Percentiles rank a stretch among this genome's conserved stretches.
phyloP scores from a whole-genome alignment of 1,139 yeast genomes.

The Geotrichum australiense region DNA sequence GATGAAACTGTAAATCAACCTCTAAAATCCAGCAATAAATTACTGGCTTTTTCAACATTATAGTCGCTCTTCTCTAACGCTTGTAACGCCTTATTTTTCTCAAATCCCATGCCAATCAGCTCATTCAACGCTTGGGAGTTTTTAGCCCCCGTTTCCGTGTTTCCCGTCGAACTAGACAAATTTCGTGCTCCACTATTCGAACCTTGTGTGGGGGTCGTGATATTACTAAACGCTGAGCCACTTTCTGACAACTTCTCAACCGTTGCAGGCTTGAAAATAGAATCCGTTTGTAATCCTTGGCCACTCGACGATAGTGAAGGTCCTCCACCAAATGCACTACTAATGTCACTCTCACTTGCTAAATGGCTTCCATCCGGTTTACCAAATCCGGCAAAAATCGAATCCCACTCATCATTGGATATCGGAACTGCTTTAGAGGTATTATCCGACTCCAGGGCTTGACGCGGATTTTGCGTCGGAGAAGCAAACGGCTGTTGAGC shows the following conservation, averaged over 20 bases:
- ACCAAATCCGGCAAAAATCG: slow-evolving; percentile 73
- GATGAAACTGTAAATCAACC: too few relatives aligned
- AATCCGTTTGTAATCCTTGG: too few relatives aligned
- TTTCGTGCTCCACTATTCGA: too few relatives aligned
- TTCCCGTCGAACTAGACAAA: too few relatives aligned
- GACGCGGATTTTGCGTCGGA: not conserved
- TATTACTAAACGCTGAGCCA: too few relatives aligned
- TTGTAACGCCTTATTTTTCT: slow-evolving; percentile 50
- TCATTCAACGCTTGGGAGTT: slow-evolving; percentile 53
- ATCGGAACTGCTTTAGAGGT: slow-evolving; percentile 5
- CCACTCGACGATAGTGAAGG: too few relatives aligned
- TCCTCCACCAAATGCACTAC: slow-evolving; percentile 24
- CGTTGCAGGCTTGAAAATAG: too few relatives aligned
- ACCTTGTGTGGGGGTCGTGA: too few relatives aligned
- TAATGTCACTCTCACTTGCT: slow-evolving; percentile 22
- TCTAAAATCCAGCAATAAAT: slow-evolving; percentile 71
- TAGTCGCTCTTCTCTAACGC: slow-evolving; percentile 68
- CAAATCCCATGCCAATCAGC: slow-evolving; percentile 85
- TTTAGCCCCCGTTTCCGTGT: too few relatives aligned
- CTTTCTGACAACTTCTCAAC: slow-evolving; percentile 9
- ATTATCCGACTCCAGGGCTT: too few relatives aligned
- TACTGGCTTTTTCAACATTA: slow-evolving; percentile 80
- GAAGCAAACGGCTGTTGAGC: not conserved
- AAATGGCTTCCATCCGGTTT: slow-evolving; percentile 9
- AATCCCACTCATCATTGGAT: slow-evolving; percentile 84